A percentile compares a stretch with the other conserved stretches of the same genome.
These are phyloP conservation scores for Cymodocea nodosa DNA, from an alignment of 116 monocot species.

Conservation along the genomic window DNA sequence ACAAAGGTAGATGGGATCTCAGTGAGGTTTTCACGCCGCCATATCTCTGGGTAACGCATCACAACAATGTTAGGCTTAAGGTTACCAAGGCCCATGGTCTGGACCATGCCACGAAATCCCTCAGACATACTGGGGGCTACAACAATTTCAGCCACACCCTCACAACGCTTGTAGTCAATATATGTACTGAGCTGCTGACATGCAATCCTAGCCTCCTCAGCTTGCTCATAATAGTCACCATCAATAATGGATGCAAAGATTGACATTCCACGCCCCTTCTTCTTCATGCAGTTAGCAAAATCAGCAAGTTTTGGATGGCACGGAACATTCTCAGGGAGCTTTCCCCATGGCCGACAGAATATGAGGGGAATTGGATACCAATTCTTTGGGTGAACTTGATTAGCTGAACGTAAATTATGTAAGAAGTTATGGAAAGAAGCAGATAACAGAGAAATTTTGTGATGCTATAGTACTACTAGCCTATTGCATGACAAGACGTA, in stretches of 20 bases:
- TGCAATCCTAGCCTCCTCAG: slow-evolving; percentile 77
- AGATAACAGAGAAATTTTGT: too few species aligned
- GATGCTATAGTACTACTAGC: too few species aligned
- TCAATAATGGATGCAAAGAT: slow-evolving; percentile 83
- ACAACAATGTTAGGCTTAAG: slow-evolving; percentile 95
- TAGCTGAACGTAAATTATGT: slow-evolving; percentile 33
- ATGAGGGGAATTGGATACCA: slow-evolving; percentile 96
- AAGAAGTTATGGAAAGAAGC: too few species aligned
- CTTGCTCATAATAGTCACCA: slow-evolving; percentile 74
- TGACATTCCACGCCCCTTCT: slow-evolving; percentile 96
- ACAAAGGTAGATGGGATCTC: slow-evolving; percentile 89
- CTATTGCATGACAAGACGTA: too few species aligned
- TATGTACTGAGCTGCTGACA: slow-evolving; percentile 73
- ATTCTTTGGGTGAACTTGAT: slow-evolving; percentile 91
- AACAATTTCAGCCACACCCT: slow-evolving; percentile 92
- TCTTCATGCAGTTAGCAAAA: slow-evolving; percentile 98
- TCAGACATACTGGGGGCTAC: slow-evolving; percentile 80
- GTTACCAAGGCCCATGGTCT: slow-evolving; percentile 96
- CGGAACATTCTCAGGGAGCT: slow-evolving; percentile 87
- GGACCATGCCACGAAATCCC: slow-evolving; percentile 86
- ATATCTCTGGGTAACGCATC: slow-evolving; percentile 94
- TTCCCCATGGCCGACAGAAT: slow-evolving; percentile 97
- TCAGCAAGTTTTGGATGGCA: slow-evolving; percentile 98
- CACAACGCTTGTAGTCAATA: slow-evolving; percentile 89
- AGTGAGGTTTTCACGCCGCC: slow-evolving; percentile 83